Conservation (phyloP, 495 filamentous ascomycete genomes). For the Cudoniella acicularis region DNA sequence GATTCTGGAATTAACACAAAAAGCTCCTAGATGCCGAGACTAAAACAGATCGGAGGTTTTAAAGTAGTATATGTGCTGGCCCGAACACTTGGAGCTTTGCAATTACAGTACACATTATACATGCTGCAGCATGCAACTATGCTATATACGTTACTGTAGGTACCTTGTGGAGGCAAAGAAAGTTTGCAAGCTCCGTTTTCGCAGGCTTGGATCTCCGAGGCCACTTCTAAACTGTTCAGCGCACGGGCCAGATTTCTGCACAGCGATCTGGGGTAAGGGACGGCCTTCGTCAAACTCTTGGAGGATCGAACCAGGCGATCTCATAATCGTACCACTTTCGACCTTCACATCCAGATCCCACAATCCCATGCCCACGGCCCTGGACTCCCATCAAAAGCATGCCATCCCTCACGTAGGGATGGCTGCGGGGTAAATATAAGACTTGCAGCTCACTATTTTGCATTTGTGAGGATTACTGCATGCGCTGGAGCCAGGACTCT, state of each 20-base stretch:
- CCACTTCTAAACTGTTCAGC: neutral
- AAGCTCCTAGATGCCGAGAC: neutral
- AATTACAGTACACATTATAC: too few species aligned
- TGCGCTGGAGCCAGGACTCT: too few species aligned
- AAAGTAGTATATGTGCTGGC: neutral
- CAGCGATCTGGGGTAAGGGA: neutral
- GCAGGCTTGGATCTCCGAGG: neutral
- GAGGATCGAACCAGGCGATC: too few species aligned
- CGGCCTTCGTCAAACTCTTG: too few species aligned
- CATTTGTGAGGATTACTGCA: neutral
- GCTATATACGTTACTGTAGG: neutral
- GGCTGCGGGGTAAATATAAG: neutral
- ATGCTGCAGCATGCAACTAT: neutral
- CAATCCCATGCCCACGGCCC: neutral
- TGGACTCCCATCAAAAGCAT: neutral
- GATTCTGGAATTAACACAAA: neutral
- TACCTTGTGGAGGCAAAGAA: neutral
- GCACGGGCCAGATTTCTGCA: constrained; percentile 6
- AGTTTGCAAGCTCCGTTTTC: neutral
- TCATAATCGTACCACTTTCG: constrained; percentile 1
- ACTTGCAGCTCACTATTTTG: neutral
- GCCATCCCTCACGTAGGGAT: neutral
- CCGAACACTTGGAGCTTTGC: neutral
- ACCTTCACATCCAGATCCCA: neutral
- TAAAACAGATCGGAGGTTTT: neutral